Percentiles rank a stretch among this genome's conserved stretches.
phyloP scores from a whole-genome alignment of 2,329 filamentous ascomycete genomes.

The Claviceps humidiphila region DNA sequence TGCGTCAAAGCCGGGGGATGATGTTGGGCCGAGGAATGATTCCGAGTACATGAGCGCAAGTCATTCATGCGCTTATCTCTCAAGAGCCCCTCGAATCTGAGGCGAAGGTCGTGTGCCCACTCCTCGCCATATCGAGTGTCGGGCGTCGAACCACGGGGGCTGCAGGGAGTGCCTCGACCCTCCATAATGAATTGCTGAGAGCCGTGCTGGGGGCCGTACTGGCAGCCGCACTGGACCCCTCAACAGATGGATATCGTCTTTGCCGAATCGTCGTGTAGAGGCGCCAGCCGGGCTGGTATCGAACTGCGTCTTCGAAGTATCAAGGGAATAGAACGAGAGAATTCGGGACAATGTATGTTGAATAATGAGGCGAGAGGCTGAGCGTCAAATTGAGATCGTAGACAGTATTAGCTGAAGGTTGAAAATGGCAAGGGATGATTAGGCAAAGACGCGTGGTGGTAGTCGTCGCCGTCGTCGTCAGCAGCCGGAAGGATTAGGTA shows the following conservation, averaged over 20 bases:
- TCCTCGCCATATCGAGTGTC: constrained; percentile 47
- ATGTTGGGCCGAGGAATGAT: constrained; percentile 46
- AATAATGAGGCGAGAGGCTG: neutral
- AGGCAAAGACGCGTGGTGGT: constrained; percentile 1
- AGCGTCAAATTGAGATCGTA: too few species aligned
- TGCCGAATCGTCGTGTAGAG: neutral
- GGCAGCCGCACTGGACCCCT: neutral
- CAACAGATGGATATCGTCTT: neutral
- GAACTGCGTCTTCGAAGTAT: neutral
- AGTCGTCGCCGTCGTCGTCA: constrained; percentile 6
- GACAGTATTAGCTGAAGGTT: too few species aligned
- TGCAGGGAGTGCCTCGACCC: constrained; percentile 22
- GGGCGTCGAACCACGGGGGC: constrained; percentile 14
- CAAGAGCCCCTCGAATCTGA: constrained; percentile 77
- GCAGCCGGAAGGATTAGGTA: constrained; percentile 6
- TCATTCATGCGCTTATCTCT: constrained; percentile 80
- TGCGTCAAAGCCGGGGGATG: constrained; percentile 42
- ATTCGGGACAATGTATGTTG: neutral
- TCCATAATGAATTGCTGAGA: constrained; percentile 19
- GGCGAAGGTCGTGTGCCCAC: constrained; percentile 65
- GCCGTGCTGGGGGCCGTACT: too few species aligned
- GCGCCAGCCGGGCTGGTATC: neutral
- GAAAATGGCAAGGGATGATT: too few species aligned
- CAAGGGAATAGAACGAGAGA: neutral
- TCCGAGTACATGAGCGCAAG: constrained; percentile 40